Base-by-base conservation (phyloP, 208 protist species). In the Acanthamoeba castellanii region DNA sequence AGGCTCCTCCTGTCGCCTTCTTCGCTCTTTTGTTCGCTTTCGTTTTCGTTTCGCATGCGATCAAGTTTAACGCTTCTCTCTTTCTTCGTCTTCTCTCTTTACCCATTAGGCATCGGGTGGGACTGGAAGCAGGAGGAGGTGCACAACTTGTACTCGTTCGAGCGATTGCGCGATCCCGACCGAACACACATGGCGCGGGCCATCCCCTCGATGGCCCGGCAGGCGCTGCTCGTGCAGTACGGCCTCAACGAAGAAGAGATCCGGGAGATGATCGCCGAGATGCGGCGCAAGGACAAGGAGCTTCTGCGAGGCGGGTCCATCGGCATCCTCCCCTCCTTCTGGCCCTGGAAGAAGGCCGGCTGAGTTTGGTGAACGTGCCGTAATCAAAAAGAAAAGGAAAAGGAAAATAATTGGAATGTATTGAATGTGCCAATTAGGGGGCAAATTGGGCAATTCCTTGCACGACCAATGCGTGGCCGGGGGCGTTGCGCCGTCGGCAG, bases 121-220 rank as follows among this genome's bases (percentile, higher is more conserved):
- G 81, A 88, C 50, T 88, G 81, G 81, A 66, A 88, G 45, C 81
- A 88, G 30, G 81, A 88, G 47, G 81, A 88, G 30, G 81, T 88
- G 25, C 81, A 88, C 52, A 88, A 88, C 52, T 18, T 88, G 81
- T 64, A 88, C 52, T 22, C n/a, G 42, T 88, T 88, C 50, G 81
- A 88, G 81, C 81, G 81, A 32, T 16, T 88, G 81, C 45, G 81
- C 25, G 81, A 64, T 16, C 30, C 32, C 34, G 25, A 32, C 6
- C 18, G 59, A 66, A 66, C 18, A n/a, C 45, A 88, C 18, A n/a
- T 57, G 9, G 27, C 30, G 52, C 81, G 64, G 2, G 81, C 81
- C 81, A 88, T 64, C 52, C 42, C 81, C n/a, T 37, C 81, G 9
- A 11, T 16, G 50, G 22, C 18, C 11, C 81, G 81, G 27, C 34